Conservation (phyloP, 305 asterid species). For the Petunia hybrid region DNA sequence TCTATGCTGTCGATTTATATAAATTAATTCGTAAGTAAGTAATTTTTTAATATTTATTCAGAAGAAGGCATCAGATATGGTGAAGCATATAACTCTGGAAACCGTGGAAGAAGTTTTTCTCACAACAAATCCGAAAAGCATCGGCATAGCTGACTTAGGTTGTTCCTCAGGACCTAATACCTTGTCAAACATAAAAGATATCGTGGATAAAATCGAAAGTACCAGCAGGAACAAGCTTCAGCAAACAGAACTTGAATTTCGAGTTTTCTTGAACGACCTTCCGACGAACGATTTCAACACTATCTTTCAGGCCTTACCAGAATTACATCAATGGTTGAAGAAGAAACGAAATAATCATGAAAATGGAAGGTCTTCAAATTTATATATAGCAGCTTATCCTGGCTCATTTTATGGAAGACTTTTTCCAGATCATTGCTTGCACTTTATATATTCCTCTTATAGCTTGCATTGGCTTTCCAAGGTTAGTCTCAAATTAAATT, state of each 20-base stretch:
- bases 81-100: constrained; percentile 60
- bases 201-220: constrained; percentile 53
- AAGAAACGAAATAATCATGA: constrained; percentile 37
- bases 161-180: constrained; percentile 92
- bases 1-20: not conserved
- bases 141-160: constrained; percentile 88
- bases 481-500: constrained; percentile 38
- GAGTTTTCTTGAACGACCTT: constrained; percentile 78
- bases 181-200: constrained; percentile 62
- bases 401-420: constrained; percentile 88
- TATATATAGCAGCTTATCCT: constrained; percentile 79
- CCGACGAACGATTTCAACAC: constrained; percentile 86
- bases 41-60: constrained; percentile 34
- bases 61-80: constrained; percentile 52
- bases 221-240: constrained; percentile 33
- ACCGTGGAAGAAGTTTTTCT: constrained; percentile 50
- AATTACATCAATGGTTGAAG: constrained; percentile 54
- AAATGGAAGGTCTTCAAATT: constrained; percentile 36
- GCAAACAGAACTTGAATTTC: constrained; percentile 57
- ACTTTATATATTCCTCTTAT: constrained; percentile 76
- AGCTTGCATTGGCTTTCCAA: constrained; percentile 90
- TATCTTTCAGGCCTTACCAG: constrained; percentile 78
- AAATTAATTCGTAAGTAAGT: constrained; percentile 48
- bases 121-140: constrained; percentile 58
- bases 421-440: constrained; percentile 71